A percentile compares a stretch with the other conserved stretches of the same genome.
phyloP scores from a whole-genome alignment of 2,329 filamentous ascomycete species.

The Alternaria dauci region DNA sequence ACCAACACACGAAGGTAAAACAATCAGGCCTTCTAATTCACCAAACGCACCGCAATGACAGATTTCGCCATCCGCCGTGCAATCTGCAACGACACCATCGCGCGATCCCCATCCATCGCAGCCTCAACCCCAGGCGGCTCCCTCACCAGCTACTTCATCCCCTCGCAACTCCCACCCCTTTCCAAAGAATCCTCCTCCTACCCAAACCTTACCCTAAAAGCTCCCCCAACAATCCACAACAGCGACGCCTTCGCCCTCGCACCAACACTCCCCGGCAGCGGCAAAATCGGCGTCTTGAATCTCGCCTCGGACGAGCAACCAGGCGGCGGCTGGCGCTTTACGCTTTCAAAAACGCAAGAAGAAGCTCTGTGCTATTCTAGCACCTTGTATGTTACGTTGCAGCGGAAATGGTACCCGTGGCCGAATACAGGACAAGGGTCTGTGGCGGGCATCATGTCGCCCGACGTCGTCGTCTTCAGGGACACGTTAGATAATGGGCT shows the following conservation, averaged over 20 bases:
- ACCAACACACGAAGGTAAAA: not conserved
- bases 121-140: constrained; percentile 21
- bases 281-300: constrained; percentile 31
- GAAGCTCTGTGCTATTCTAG: constrained; percentile 37
- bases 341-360: constrained; percentile 31
- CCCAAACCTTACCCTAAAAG: constrained; percentile 7
- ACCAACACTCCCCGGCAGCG: constrained; percentile 8
- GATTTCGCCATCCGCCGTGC: constrained; percentile 28
- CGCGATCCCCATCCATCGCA: constrained; percentile 20
- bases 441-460: constrained; percentile 31
- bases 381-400: constrained; percentile 28
- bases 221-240: constrained; percentile 24
- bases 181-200: constrained; percentile 5
- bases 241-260: constrained; percentile 34
- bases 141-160: constrained; percentile 25
- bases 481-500: constrained; percentile 30
- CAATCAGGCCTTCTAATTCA: fast-evolving
- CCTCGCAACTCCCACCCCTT: constrained; percentile 26
- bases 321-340: constrained; percentile 35
- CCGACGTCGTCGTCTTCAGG: constrained; percentile 30
- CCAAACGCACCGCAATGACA: constrained; percentile 14
- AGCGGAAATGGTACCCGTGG: constrained; percentile 36
- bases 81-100: constrained; percentile 34
- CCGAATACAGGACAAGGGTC: constrained; percentile 29
- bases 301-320: constrained; percentile 31